Conservation (phyloP, 257 asterid species). For the Solanum corneliomulleri region DNA sequence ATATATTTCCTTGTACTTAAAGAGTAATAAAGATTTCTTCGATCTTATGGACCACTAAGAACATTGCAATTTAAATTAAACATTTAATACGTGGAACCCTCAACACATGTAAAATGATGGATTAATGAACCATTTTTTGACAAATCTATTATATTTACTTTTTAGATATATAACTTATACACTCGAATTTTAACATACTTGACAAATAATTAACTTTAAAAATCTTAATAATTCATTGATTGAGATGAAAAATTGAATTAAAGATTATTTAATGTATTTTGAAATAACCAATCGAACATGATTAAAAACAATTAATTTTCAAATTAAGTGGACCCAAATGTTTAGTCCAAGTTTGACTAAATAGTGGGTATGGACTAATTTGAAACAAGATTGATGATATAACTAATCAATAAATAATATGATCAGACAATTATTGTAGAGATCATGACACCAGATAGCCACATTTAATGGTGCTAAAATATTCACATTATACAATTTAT, state of each 20-base stretch:
- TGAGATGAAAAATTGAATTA: background rate
- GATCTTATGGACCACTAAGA: background rate
- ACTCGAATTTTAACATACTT: background rate
- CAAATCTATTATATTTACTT: background rate
- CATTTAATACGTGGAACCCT: no score
- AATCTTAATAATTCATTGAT: background rate
- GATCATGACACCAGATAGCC: background rate
- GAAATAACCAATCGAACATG: background rate
- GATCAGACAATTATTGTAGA: background rate
- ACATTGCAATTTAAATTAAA: background rate
- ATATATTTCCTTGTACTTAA: background rate
- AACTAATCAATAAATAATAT: background rate
- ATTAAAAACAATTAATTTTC: background rate
- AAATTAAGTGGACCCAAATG: background rate
- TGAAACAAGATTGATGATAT: background rate
- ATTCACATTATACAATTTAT: background rate
- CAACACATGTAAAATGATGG: background rate
- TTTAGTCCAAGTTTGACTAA: background rate
- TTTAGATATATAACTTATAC: background rate
- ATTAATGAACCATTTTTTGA: background rate
- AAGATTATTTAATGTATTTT: background rate
- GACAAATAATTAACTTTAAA: background rate
- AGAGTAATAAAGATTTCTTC: no score
- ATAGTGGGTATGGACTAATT: background rate
- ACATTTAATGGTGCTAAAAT: background rate